Evolutionary conservation across 2,329 filamentous ascomycete genomes (phyloP), one percentile per base, ranked within the genome.

Genomic region (Aspergillus amoenus): DNA sequence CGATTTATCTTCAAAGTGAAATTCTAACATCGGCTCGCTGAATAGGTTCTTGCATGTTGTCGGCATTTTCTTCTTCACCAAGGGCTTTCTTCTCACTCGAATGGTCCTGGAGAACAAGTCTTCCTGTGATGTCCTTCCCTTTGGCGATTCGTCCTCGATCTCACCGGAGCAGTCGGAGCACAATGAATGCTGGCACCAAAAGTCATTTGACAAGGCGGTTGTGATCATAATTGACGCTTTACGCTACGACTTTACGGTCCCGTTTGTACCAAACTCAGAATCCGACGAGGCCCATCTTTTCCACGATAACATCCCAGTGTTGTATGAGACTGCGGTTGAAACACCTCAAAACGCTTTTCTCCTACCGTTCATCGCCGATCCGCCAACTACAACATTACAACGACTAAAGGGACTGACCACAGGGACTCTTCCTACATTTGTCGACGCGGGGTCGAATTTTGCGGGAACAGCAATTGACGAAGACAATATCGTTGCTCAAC

Each of bases 241-340:
- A 57, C 88, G 94, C 59, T 99, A 99, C 76, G 94, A 99, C 74
- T 99, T 99, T 67, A 95, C 93, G 0, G 85, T 97, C 11, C 94
- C 94, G 0, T 88, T 89, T 59, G 74, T 81, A 64, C 69, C 77
- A 47, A 79, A 78, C 34, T 68, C 75, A 8, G 69, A 76, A 52
- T 69, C 70, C 49, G 76, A 81, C 34, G 65, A 72, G 42, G 76
- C 81, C 12, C 84, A 84, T 60, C 78, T 88, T 59, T 99, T 91
- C 73, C 93, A 97, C 74, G 89, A 99, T 71, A 89, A 92, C 5
- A 84, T 99, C 34, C 90, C 92, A 1, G 85, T 96, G 52, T 79
- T 97, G 24, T 88, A 97, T 78, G 90, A 96, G 67, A 92, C 88
- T 11, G 89, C 93, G 0, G 77, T 87, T 57, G 79, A 84, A 56